These are phyloP conservation scores for Rhododendron griersonianum DNA, from an alignment of 148 eudicot species.

Conservation along the genomic window DNA sequence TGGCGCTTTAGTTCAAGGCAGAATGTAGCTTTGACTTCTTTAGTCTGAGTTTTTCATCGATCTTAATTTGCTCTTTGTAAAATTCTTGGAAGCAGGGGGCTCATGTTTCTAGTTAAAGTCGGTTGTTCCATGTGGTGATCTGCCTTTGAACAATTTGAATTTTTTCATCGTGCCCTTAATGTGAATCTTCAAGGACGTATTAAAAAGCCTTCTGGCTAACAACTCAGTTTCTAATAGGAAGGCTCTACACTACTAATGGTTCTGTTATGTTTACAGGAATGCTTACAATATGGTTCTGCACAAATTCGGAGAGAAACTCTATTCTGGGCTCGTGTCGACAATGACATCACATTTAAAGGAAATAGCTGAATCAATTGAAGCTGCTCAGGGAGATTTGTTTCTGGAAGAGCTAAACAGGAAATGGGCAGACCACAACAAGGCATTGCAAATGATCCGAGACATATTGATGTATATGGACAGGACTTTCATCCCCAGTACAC, in stretches of 20 bases:
- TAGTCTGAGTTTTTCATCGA: not conserved
- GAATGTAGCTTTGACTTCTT: not conserved
- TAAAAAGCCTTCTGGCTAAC: not conserved
- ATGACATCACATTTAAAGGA: constrained; percentile 60
- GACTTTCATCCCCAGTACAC: constrained; percentile 57
- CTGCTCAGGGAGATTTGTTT: constrained; percentile 63
- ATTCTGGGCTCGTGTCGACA: constrained; percentile 64
- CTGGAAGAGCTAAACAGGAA: constrained; percentile 67
- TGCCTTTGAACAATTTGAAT: not conserved
- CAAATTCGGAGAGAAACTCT: constrained; percentile 68
- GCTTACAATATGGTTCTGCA: constrained; percentile 88
- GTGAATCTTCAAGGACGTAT: not conserved
- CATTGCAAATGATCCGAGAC: constrained; percentile 71
- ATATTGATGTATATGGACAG: constrained; percentile 85
- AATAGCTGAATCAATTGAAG: constrained; percentile 52
- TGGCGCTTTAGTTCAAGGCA: not conserved
- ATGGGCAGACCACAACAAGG: constrained; percentile 77
- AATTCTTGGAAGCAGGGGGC: not conserved
- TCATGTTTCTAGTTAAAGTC: not conserved
- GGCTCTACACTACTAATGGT: not conserved
- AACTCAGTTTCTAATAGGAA: not conserved
- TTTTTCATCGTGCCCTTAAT: not conserved
- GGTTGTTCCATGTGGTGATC: not conserved
- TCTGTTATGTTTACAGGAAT: constrained; percentile 35
- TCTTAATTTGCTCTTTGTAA: not conserved